These are phyloP conservation scores for Synchytrium microbalum DNA, from an alignment of 371 early-diverging fungal species.

Conservation along the genomic window DNA sequence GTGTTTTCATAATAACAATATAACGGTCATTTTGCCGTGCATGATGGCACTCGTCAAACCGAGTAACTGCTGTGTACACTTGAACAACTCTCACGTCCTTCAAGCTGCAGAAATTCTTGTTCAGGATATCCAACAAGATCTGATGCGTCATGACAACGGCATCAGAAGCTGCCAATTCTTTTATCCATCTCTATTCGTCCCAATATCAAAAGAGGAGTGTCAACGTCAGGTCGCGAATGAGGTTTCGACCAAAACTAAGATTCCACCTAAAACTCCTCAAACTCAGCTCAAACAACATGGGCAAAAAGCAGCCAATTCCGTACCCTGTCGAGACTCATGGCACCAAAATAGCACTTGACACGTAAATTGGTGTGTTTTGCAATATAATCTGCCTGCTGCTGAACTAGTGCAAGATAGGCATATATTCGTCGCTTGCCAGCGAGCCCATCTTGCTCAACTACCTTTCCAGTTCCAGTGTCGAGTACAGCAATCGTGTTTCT, in stretches of 20 bases:
- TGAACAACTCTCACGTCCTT: constrained; percentile 51
- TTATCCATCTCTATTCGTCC: too few relatives aligned
- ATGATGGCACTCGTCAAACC: constrained; percentile 92
- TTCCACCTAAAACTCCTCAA: too few relatives aligned
- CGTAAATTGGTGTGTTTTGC: constrained; percentile 49
- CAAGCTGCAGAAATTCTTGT: constrained; percentile 58
- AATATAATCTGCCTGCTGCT: constrained; percentile 74
- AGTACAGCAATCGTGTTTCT: constrained; percentile 78
- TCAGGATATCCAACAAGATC: constrained; percentile 67
- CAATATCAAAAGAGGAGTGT: too few relatives aligned
- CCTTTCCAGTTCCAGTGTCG: constrained; percentile 86
- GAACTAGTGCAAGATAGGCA: too few relatives aligned
- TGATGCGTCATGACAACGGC: constrained; percentile 85
- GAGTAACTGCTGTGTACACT: constrained; percentile 62
- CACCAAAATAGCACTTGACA: constrained; percentile 58
- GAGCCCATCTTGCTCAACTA: too few relatives aligned
- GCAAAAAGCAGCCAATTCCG: constrained; percentile 1
- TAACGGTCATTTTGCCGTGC: constrained; percentile 32
- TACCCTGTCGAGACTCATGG: constrained; percentile 52
- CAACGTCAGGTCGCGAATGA: too few relatives aligned
- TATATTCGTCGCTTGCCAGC: too few relatives aligned
- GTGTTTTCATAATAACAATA: not conserved
- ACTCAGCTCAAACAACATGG: too few relatives aligned
- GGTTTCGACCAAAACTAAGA: too few relatives aligned
- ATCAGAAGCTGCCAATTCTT: too few relatives aligned